Conservation (phyloP, 2,329 filamentous ascomycete species). For the Beauveria australis region DNA sequence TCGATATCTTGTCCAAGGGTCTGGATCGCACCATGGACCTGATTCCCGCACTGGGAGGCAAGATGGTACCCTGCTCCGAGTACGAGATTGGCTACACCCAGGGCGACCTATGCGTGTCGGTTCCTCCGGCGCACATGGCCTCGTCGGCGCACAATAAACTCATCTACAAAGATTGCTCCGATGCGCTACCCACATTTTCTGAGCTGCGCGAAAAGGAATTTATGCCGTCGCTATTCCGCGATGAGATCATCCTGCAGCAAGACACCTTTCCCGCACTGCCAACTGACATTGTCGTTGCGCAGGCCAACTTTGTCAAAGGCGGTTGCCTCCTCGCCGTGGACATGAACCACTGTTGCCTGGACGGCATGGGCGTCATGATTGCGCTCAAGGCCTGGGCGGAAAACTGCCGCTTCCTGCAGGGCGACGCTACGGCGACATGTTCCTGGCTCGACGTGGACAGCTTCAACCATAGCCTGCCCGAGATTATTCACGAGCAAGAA, state of each 20-base stretch:
- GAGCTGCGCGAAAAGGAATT: constrained; percentile 19
- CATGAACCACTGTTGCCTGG: constrained; percentile 20
- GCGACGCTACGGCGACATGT: constrained; percentile 18
- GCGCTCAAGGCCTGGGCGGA: constrained; percentile 24
- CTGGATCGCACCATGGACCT: constrained; percentile 26
- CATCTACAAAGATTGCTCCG: constrained; percentile 20
- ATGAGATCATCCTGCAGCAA: constrained; percentile 18
- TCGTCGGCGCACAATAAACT: constrained; percentile 12
- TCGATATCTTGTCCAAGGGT: constrained; percentile 24
- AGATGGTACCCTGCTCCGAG: constrained; percentile 22
- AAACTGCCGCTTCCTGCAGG: constrained; percentile 21
- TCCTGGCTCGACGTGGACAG: constrained; percentile 22
- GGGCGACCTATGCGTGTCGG: constrained; percentile 17
- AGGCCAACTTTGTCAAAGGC: constrained; percentile 24
- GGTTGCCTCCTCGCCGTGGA: constrained; percentile 22
- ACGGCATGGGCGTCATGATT: constrained; percentile 22
- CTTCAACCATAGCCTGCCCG: constrained; percentile 21
- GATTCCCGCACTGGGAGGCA: constrained; percentile 29
- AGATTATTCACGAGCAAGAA: constrained; percentile 21
- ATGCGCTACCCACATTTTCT: constrained; percentile 19
- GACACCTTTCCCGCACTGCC: constrained; percentile 20
- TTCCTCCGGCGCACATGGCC: constrained; percentile 14
- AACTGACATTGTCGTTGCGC: constrained; percentile 21
- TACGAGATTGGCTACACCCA: constrained; percentile 19
- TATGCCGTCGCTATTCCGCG: constrained; percentile 20